phyloP scores from a whole-genome alignment of 1,139 yeast genomes.

The Geotrichum macrosporum region DNA sequence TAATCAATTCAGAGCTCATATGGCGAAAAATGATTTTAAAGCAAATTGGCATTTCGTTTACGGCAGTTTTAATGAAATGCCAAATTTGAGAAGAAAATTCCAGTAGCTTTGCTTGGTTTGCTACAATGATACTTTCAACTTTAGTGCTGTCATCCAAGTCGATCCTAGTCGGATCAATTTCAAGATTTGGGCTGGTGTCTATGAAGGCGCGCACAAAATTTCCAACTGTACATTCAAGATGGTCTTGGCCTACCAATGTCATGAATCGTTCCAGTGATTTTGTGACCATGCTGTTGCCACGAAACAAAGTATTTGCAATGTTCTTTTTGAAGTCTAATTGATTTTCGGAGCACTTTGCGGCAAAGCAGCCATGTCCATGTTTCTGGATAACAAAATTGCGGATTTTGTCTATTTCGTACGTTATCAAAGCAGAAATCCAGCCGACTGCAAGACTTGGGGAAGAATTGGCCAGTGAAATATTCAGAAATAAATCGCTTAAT shows the following conservation, averaged over 20 bases:
- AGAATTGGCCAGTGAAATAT: constrained; percentile 6
- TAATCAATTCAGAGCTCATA: constrained; percentile 27
- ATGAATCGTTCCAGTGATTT: constrained; percentile 76
- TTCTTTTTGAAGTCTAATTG: constrained; percentile 19
- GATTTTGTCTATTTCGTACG: constrained; percentile 17
- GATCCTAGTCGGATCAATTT: constrained; percentile 63
- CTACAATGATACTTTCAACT: constrained; percentile 41
- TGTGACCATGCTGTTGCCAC: constrained; percentile 80
- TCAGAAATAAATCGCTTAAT: constrained; percentile 9
- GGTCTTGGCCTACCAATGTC: constrained; percentile 72
- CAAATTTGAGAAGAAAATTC: constrained; percentile 63
- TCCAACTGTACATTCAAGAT: constrained; percentile 69
- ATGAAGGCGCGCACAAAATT: constrained; percentile 57
- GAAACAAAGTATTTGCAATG: constrained; percentile 63
- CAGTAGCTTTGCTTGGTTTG: constrained; percentile 52
- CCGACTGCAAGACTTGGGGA: constrained; percentile 8
- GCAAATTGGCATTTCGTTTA: constrained; percentile 70
- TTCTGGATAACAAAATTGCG: constrained; percentile 9
- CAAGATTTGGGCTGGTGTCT: constrained; percentile 53
- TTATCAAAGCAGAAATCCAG: constrained; percentile 19
- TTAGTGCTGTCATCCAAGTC: constrained; percentile 22
- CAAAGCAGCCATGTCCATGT: constrained; percentile 10
- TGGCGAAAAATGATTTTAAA: constrained; percentile 47
- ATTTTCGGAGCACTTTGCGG: not conserved
- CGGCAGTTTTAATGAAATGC: constrained; percentile 62